Evolutionary conservation across 257 asterid species (phyloP), one percentile per base, ranked within the genome.

Genomic region (Orobanche coerulescens): DNA sequence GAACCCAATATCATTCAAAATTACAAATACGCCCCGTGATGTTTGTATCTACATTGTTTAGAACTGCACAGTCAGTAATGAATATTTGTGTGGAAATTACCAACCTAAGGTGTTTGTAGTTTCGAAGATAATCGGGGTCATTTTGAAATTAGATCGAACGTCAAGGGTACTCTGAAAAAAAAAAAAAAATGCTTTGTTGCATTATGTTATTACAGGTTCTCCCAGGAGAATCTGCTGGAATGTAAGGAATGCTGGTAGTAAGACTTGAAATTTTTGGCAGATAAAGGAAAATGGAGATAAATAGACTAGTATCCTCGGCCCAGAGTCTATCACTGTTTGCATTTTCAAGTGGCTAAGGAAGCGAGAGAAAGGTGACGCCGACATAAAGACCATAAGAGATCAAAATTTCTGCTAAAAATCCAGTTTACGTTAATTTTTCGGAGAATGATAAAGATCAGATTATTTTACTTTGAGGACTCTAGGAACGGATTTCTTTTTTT

Each of bases 161-260:
- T 40, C 6, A 2, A n/a, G 47, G 47, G 11, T 18, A 14, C 6
- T 55, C 48, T 61, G 18, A 1, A 4, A 46, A 46, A 46, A 40
- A 40, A 0, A 15, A 15, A 15, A 7, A 7, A 30, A 30, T 24
- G 2, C 16, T 39, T 6, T 24, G 23, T 26, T 46, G 18, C 15
- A n/a, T 30, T 46, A 15, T 53, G 42, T 55, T 56, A 6, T 60
- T 63, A 51, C 71, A 72, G 75, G 70, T 19, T 40, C 9, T 24
- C 59, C 66, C 58, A 2, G 55, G 51, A 19, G 77, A 62, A 43
- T 48, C 72, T 13, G 23, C 49, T 12, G 43, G 42, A 40, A 25
- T 51, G 20, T 58, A 43, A 63, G 40, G 37, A 30, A 43, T 9
- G 12, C 1, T 5, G 8, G 46, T 8, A 66, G 31, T 24, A 48